These are phyloP conservation scores for Tolypocladium capitatum DNA, from an alignment of 2,329 filamentous ascomycete genomes.

Conservation along the genomic window DNA sequence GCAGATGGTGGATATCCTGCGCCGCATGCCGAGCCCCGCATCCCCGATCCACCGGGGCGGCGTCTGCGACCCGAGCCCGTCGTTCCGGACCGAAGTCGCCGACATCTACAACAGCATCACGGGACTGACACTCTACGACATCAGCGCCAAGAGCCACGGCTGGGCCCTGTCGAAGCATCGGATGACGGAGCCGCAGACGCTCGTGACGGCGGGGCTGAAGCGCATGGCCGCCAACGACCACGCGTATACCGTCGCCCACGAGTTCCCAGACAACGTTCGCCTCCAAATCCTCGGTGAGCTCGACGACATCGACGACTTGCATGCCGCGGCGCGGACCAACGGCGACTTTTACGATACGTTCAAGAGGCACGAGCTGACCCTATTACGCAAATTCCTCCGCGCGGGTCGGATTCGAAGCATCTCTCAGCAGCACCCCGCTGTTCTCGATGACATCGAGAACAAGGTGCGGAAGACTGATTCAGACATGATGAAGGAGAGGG, in stretches of 20 bases:
- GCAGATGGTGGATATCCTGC: slow-evolving; percentile 29
- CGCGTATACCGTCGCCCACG: slow-evolving; percentile 17
- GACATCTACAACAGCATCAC: slow-evolving; percentile 38
- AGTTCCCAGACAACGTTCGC: slow-evolving; percentile 23
- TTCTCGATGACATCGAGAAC: slow-evolving; percentile 15
- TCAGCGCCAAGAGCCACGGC: slow-evolving; percentile 33
- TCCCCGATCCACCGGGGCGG: slow-evolving; percentile 25
- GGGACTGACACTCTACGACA: slow-evolving; percentile 34
- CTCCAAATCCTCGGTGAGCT: slow-evolving; percentile 27
- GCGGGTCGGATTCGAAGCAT: slow-evolving; percentile 9
- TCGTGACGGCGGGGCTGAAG: slow-evolving; percentile 13
- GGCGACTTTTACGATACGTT: slow-evolving; percentile 30
- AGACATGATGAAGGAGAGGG: slow-evolving; percentile 15
- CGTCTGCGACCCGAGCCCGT: slow-evolving; percentile 35
- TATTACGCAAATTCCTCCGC: slow-evolving; percentile 23
- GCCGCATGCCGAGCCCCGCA: slow-evolving; percentile 29
- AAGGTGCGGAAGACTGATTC: slow-evolving; percentile 20
- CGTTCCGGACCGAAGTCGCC: slow-evolving; percentile 31
- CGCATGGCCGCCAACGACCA: slow-evolving; percentile 20
- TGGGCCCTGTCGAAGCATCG: slow-evolving; percentile 33
- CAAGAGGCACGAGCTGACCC: slow-evolving; percentile 27
- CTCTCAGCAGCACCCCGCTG: neutral
- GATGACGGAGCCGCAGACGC: slow-evolving; percentile 21
- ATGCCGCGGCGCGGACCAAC: slow-evolving; percentile 27
- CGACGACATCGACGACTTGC: slow-evolving; percentile 27